Base-by-base conservation (phyloP, 1,284 basidiomycete genomes). In the Ustilago cynodontis region DNA sequence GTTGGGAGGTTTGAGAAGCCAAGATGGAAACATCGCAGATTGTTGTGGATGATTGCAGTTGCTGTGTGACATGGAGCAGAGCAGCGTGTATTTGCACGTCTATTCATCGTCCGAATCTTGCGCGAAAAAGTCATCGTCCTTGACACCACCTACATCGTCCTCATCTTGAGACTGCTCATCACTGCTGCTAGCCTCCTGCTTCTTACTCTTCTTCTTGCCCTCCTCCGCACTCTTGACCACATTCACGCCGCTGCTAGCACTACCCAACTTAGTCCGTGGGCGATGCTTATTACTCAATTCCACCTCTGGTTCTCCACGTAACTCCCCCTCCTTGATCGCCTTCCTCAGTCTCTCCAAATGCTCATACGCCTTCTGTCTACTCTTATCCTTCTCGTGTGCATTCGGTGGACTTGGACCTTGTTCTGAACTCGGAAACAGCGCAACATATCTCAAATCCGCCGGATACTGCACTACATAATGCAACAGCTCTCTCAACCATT, bases 91-190 rank as follows among this genome's bases (percentile, higher is more conserved):
- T n/a, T n/a, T n/a, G n/a, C n/a, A n/a, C n/a, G n/a, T 45, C 45
- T 73, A 54, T 22, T 75, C 63, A n/a, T 70, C 66, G 18, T 75
- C 71, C 2, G 76, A 78, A n/a, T 72, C 65, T 11, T 69, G 65
- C 9, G 71, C 78, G 53, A 79, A 79, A 45, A 79, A 79, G 50
- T 79, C 78, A 33, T 79, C 78, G 20, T 57, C 73, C 57, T 71
- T 62, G 60, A 77, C 67, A 24, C 60, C 70, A 13, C 50, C 20
- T 54, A 39, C 37, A 26, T 52, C 54, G 10, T 67, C 56, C 3
- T 58, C 57, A 6, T 47, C 51, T 10, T 68, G 14, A n/a, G 47
- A 26, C 22, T 29, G 59, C 0, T 54, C 59, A 22, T 45, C 60
- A 37, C 29, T 70, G 56, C 20, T 70, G 56, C 20, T 69, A 7